Base-by-base conservation (phyloP, 306 rosid species). In the Quercus mongolica region DNA sequence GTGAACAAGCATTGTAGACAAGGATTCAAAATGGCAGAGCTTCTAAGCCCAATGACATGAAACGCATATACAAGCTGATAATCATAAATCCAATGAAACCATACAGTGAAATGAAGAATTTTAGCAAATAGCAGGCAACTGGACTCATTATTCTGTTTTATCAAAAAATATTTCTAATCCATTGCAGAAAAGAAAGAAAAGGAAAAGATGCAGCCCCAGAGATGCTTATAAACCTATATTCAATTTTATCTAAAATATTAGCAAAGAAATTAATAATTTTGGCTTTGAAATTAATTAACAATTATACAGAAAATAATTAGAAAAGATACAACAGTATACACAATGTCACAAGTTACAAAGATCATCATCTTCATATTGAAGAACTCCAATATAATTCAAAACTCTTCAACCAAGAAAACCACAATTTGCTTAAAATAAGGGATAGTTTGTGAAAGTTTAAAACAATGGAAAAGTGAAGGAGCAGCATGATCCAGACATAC, bases 401-500 rank as follows among this genome's bases (percentile, higher is more conserved):
- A 74, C 21, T 57, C 68, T 62, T 74, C 72, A 83, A 65, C 56
- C 79, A 76, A 69, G 49, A 56, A 41, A 56, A 73, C 31, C 44
- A 46, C 82, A 33, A 70, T 15, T 63, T 63, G 30, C 41, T 63
- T 23, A 59, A 15, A 12, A 26, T 13, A 26, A 63, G 41, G 30
- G 30, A 63, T 28, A 63, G 69, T 26, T 63, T 26, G 11, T 28
- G 41, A 13, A 28, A 26, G 28, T 14, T 58, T 5, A 33, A 19
- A 31, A 35, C 21, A 18, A 33, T 18, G 26, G 49, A 67, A 35
- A 78, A 78, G 78, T 25, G 78, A 79, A 11, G 46, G 15, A 31
- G 56, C 35, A 23, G 4, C 59, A 44, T 57, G 56, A 77, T 74
- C 74, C n/a, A 83, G 49, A 76, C 70, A 62, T 93, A 93, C 97